Conservation (phyloP, 2,329 filamentous ascomycete species). For the Phaeosphaeriaceae sp. region DNA sequence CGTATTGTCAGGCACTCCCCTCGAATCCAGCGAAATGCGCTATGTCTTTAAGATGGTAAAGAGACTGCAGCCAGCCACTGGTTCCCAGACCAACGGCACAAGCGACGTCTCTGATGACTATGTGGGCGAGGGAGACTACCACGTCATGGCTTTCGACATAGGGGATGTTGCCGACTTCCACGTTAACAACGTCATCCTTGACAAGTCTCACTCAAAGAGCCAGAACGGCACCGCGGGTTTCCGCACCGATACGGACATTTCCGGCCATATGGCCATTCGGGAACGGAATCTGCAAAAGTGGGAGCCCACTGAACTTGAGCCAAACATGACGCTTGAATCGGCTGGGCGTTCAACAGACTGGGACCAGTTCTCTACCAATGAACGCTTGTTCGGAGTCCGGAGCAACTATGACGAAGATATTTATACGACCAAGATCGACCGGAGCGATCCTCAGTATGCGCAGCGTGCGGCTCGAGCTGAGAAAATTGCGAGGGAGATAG, state of each 20-base stretch:
- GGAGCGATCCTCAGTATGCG: constrained; percentile 80
- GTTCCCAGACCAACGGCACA: constrained; percentile 56
- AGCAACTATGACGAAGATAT: constrained; percentile 93
- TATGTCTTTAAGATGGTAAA: constrained; percentile 73
- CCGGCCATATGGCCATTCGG: constrained; percentile 70
- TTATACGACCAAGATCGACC: constrained; percentile 92
- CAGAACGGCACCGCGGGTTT: constrained; percentile 70
- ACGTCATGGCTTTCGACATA: constrained; percentile 66
- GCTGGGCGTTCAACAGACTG: constrained; percentile 60
- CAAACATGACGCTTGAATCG: constrained; percentile 76
- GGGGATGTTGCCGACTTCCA: constrained; percentile 66
- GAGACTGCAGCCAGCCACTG: constrained; percentile 51
- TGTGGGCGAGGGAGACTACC: constrained; percentile 56
- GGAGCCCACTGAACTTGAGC: constrained; percentile 71
- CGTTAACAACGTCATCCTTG: constrained; percentile 60
- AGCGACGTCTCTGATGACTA: constrained; percentile 51
- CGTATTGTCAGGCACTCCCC: constrained; percentile 64
- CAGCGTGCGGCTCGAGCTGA: constrained; percentile 78
- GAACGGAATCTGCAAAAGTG: constrained; percentile 83
- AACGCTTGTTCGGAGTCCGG: constrained; percentile 83
- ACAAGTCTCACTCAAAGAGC: constrained; percentile 58
- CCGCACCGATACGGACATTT: constrained; percentile 88
- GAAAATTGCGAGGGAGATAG: constrained; percentile 87
- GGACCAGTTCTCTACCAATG: constrained; percentile 95
- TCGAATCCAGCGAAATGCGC: constrained; percentile 60